These are phyloP conservation scores for Alnus glutinosa DNA, from an alignment of 306 rosid genomes.

Conservation along the genomic window DNA sequence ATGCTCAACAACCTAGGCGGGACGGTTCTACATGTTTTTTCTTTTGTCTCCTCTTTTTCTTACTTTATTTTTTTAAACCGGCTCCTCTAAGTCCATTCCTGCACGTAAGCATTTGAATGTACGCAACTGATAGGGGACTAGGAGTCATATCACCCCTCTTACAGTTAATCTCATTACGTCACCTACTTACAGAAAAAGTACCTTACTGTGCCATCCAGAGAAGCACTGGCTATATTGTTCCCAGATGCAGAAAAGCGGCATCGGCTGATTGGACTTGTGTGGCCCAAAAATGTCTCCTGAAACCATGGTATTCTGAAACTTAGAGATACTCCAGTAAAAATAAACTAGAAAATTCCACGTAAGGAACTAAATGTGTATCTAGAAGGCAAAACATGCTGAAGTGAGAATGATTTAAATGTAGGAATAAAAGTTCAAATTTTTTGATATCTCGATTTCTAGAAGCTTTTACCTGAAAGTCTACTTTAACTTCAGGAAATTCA, in stretches of 20 bases:
- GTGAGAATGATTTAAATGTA: neutral
- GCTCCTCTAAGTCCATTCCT: conserved; percentile 7
- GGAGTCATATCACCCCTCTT: conserved; percentile 15
- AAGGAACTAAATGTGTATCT: neutral
- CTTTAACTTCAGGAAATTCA: conserved; percentile 82
- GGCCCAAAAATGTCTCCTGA: conserved; percentile 97
- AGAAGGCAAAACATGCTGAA: neutral
- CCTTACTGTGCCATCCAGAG: conserved; percentile 96
- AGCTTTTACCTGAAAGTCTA: conserved; percentile 80
- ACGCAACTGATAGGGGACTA: conserved; percentile 16
- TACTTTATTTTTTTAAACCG: neutral
- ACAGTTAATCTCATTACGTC: conserved; percentile 1
- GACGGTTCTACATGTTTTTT: neutral
- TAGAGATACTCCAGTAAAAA: conserved; percentile 32
- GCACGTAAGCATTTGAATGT: conserved; percentile 11
- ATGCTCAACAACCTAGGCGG: conserved; percentile 5
- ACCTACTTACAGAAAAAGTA: conserved; percentile 28
- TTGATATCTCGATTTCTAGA: neutral
- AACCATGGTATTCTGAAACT: conserved; percentile 40
- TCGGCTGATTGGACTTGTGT: conserved; percentile 87
- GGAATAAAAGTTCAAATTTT: neutral
- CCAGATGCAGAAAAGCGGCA: conserved; percentile 95
- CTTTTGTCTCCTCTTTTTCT: conserved; percentile 5
- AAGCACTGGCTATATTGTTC: conserved; percentile 93
- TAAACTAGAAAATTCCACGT: conserved; percentile 9